A percentile compares a stretch with the other conserved stretches of the same genome.
These are phyloP conservation scores for Garcia nutans DNA, from an alignment of 345 rosid species.

Conservation along the genomic window DNA sequence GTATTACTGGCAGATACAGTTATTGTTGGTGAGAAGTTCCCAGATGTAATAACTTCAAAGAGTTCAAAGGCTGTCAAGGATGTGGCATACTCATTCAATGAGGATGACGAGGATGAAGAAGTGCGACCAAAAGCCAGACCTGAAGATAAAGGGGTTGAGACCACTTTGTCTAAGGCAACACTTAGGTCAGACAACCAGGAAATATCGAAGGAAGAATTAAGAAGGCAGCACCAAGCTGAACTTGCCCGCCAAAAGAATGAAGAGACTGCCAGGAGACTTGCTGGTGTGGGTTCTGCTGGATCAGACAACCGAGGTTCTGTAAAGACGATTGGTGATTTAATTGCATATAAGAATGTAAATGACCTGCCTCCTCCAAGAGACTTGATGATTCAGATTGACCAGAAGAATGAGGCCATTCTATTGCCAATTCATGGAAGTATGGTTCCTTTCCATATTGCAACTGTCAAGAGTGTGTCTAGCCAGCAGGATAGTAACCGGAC, in stretches of 20 bases:
- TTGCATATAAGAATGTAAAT: constrained; percentile 82
- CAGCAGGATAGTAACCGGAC: constrained; percentile 82
- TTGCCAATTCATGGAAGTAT: constrained; percentile 83
- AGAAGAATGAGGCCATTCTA: constrained; percentile 81
- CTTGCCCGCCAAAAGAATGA: constrained; percentile 96
- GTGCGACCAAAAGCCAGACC: constrained; percentile 34
- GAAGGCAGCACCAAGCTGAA: constrained; percentile 98
- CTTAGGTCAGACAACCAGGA: constrained; percentile 89
- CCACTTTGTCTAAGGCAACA: constrained; percentile 58
- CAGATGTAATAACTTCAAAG: constrained; percentile 60
- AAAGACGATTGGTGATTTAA: constrained; percentile 62
- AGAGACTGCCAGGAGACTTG: constrained; percentile 95
- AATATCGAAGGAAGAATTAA: constrained; percentile 84
- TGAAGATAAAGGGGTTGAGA: constrained; percentile 42
- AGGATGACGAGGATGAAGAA: constrained; percentile 79
- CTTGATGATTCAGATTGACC: constrained; percentile 80
- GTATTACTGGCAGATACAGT: constrained; percentile 87
- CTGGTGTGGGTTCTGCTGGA: constrained; percentile 61
- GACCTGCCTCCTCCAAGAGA: constrained; percentile 76
- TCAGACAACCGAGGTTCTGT: constrained; percentile 60
- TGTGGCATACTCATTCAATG: constrained; percentile 86
- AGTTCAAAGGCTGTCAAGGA: constrained; percentile 80
- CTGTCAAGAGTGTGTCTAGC: constrained; percentile 82
- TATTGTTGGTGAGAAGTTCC: constrained; percentile 56
- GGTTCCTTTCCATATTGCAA: constrained; percentile 91